phyloP scores from a whole-genome alignment of 176 grass and related monocot genomes.

The Olyra latifolia region DNA sequence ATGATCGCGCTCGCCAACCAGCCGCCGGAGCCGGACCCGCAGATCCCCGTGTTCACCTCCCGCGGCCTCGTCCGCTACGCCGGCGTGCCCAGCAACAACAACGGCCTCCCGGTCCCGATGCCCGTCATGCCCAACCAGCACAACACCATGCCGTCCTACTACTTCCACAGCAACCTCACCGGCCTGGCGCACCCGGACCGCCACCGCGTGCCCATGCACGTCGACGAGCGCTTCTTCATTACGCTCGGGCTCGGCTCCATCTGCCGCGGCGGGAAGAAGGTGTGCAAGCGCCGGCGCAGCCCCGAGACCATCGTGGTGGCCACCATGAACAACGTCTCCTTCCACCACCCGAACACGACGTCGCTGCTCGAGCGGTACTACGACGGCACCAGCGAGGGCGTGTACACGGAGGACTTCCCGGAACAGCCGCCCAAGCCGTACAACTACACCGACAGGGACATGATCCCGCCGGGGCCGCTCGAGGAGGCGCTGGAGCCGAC shows the following conservation, averaged over 20 bases:
- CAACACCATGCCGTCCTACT: constrained; percentile 39
- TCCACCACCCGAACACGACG: constrained; percentile 11
- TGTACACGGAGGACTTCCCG: constrained; percentile 39
- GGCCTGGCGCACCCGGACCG: not conserved
- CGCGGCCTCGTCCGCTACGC: constrained; percentile 36
- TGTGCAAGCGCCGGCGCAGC: not conserved
- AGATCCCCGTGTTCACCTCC: not conserved
- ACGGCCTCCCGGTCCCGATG: constrained; percentile 22
- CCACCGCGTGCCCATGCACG: constrained; percentile 2
- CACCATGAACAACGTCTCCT: constrained; percentile 72
- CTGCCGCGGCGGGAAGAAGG: not conserved
- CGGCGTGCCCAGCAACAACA: not conserved
- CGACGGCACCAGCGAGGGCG: not conserved
- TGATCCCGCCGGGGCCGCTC: not conserved
- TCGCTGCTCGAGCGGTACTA: constrained; percentile 55
- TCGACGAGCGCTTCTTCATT: constrained; percentile 41
- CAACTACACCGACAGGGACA: constrained; percentile 44
- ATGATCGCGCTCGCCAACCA: constrained; percentile 36
- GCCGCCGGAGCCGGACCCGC: constrained; percentile 19
- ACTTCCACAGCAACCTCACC: constrained; percentile 31
- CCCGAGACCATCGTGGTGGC: constrained; percentile 36
- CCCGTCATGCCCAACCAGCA: constrained; percentile 37
- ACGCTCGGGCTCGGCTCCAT: constrained; percentile 31
- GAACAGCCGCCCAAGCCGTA: constrained; percentile 29
- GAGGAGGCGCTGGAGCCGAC: constrained; percentile 26